These are phyloP conservation scores for Microcos paniculata DNA, from an alignment of 345 rosid species.

Conservation along the genomic window DNA sequence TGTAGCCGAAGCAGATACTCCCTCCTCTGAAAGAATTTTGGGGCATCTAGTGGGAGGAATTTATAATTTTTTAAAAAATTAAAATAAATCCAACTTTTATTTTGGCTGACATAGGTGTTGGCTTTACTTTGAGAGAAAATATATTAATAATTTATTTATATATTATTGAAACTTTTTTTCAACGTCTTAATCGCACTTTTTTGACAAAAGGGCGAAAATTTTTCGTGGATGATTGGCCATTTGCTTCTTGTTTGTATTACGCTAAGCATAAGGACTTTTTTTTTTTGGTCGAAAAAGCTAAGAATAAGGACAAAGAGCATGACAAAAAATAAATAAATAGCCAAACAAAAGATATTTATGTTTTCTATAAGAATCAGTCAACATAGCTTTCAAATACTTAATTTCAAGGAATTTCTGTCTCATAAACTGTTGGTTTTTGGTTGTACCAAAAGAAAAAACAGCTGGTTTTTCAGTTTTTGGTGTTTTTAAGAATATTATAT, in stretches of 20 bases:
- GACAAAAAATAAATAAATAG: neutral
- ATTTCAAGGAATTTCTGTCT: neutral
- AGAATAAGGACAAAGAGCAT: neutral
- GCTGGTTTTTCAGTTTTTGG: no score
- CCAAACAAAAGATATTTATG: neutral
- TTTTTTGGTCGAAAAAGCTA: no score
- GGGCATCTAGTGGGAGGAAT: neutral
- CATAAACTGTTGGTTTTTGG: neutral
- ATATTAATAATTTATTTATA: neutral
- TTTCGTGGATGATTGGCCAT: neutral
- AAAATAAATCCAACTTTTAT: neutral
- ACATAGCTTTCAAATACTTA: neutral
- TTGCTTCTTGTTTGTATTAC: neutral
- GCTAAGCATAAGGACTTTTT: neutral
- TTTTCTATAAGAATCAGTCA: neutral
- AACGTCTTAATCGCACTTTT: slow-evolving; percentile 4
- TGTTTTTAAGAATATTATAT: neutral
- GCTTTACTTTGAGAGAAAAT: neutral
- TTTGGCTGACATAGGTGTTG: neutral
- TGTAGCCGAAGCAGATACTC: neutral
- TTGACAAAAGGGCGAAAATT: neutral
- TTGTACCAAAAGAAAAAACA: no score
- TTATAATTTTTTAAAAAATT: neutral
- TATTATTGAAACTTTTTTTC: neutral
- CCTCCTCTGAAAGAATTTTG: neutral